Conservation (phyloP, 2,329 filamentous ascomycete species). For the Cadophora sp. region DNA sequence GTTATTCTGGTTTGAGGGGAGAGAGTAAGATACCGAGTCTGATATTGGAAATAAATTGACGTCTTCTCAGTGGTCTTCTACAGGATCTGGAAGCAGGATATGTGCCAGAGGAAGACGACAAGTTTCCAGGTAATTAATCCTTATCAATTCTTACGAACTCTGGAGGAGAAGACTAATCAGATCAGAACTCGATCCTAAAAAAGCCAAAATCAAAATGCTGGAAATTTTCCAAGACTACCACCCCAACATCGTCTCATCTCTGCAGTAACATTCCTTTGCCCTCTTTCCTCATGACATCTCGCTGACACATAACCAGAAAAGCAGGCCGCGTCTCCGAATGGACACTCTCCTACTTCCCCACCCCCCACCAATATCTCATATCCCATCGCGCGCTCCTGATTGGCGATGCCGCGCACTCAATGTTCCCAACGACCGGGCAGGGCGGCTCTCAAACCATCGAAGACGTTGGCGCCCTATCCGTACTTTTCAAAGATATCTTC, state of each 20-base stretch:
- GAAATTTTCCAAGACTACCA: conserved; percentile 37
- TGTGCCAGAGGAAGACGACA: conserved; percentile 5
- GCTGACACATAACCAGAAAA: conserved; percentile 6
- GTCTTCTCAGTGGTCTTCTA: neutral
- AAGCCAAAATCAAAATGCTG: conserved; percentile 32
- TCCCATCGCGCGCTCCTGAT: conserved; percentile 44
- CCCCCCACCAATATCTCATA: conserved; percentile 13
- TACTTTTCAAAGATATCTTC: conserved; percentile 9
- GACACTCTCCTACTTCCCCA: conserved; percentile 12
- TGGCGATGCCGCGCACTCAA: conserved; percentile 48
- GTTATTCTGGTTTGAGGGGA: conserved; percentile 18
- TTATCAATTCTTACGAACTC: too few relatives aligned
- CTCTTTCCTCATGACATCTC: neutral
- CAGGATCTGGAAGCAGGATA: conserved; percentile 20
- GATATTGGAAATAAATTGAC: too few relatives aligned
- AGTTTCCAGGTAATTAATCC: neutral
- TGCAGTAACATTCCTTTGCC: conserved; percentile 5
- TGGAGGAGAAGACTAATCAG: too few relatives aligned
- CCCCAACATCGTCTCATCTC: conserved; percentile 25
- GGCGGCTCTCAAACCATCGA: conserved; percentile 47
- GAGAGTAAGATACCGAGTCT: conserved; percentile 8
- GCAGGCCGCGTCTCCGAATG: conserved; percentile 7
- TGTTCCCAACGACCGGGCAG: conserved; percentile 45
- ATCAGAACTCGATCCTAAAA: conserved; percentile 12
- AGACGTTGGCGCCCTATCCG: conserved; percentile 46